A percentile compares a stretch with the other conserved stretches of the same genome.
phyloP scores from a whole-genome alignment of 164 flowering plant genomes.

The Echeveria elegans region DNA sequence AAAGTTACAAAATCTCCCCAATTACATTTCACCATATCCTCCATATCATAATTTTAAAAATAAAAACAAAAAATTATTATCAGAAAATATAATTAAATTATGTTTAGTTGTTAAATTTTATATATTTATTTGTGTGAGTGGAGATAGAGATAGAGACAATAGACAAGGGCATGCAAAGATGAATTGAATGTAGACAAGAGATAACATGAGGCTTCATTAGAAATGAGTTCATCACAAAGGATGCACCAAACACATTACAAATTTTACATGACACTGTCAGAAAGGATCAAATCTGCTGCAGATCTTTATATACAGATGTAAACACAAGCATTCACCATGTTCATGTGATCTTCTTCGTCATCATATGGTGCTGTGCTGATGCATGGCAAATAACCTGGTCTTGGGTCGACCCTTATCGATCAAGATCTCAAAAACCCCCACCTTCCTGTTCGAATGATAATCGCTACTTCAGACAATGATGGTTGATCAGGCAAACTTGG shows the following conservation, averaged over 20 bases:
- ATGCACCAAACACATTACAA: neutral
- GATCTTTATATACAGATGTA: neutral
- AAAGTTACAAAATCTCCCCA: neutral
- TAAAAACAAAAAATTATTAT: too few species aligned
- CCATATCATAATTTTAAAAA: too few species aligned
- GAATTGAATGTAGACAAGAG: neutral
- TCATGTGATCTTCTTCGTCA: too few species aligned
- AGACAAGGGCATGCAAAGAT: neutral
- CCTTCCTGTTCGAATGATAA: neutral
- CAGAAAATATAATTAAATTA: too few species aligned
- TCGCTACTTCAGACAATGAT: neutral
- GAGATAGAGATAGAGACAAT: too few species aligned
- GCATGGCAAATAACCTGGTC: neutral
- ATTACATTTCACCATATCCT: neutral
- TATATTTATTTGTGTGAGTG: too few species aligned
- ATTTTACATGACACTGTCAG: neutral
- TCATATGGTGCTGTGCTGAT: neutral
- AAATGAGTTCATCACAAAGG: neutral
- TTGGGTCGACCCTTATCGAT: slow-evolving; percentile 1
- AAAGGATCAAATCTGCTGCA: slow-evolving; percentile 6
- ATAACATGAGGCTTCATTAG: neutral
- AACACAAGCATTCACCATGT: neutral
- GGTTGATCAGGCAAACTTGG: neutral
- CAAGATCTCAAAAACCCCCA: slow-evolving; percentile 1
- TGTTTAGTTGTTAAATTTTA: too few species aligned